Percentiles rank a stretch among this genome's conserved stretches.
Conservation (phyloP, 495 filamentous ascomycete species). For the Penicillium atrosanguineum region DNA sequence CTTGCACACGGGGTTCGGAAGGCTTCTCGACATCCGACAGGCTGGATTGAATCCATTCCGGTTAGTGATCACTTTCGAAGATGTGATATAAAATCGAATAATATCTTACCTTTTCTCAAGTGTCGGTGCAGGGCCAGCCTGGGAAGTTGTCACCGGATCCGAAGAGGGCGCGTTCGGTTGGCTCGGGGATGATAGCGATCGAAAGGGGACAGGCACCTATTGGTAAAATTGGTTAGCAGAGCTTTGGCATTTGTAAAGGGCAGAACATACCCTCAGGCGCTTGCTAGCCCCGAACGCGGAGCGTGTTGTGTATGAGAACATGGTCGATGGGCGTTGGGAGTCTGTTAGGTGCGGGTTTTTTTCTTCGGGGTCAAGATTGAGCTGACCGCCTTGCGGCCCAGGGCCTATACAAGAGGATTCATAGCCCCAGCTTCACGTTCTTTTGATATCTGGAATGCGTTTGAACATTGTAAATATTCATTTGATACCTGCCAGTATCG, state of each 20-base stretch:
- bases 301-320: conserved; percentile 28
- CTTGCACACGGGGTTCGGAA: conserved; percentile 21
- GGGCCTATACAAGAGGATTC: not conserved
- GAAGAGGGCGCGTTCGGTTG: conserved; percentile 16
- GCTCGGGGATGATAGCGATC: conserved; percentile 25
- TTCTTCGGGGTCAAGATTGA: conserved; percentile 5
- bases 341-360: conserved; percentile 21
- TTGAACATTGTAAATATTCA: not conserved
- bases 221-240: not conserved
- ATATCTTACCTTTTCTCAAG: not conserved
- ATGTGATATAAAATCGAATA: not conserved
- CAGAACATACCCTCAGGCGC: conserved; percentile 15
- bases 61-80: not conserved
- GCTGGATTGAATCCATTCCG: conserved; percentile 5
- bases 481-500: not conserved
- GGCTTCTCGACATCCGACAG: conserved; percentile 10
- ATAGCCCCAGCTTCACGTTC: conserved; percentile 2
- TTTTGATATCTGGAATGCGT: not conserved
- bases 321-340: conserved; percentile 11
- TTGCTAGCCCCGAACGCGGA: conserved; percentile 23
- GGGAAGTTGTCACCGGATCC: conserved; percentile 14
- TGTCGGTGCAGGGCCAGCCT: conserved; percentile 2
- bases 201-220: conserved; percentile 24
- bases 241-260: not conserved
- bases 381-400: conserved; percentile 18